Base-by-base conservation (phyloP, 805 yeast species). In the Metschnikowia dekortorum region DNA sequence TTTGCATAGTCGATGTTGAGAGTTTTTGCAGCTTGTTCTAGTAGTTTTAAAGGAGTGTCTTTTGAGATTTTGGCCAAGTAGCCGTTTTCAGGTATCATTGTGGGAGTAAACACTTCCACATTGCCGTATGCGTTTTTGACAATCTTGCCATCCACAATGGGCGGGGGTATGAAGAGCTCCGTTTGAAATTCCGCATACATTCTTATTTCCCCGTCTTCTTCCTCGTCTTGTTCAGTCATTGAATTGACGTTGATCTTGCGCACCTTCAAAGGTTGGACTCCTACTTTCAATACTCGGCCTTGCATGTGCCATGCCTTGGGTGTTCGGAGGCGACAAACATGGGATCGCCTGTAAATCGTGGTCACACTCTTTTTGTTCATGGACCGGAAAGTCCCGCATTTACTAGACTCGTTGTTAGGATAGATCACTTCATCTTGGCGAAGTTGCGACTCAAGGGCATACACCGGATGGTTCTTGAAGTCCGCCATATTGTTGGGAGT, bases 81-180 rank as follows among this genome's bases (percentile, higher is more conserved):
- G 8, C 88, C 95, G 22, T 92, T 91, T 14, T 69, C 75, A 0
- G 99, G 99, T 1, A 92, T 69, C 98, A 92, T 92, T 39, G 81
- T 71, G 0, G 84, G 80, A 1, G 78, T 79, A 66, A 87, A 92
- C 1, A 90, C 67, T 59, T 92, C 98, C 45, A 92, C 79, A 55
- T 92, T 90, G 0, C 96, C 95, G 63, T 73, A 92, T 1, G 84
- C 83, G 62, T 89, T 89, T 57, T 82, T 85, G 3, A 85, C 83
- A 7, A 92, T 80, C 34, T 70, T 69, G 0, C 96, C 96, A 59
- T 85, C 75, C 0, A 67, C 74, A 0, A 82, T 78, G 0, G 85
- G 80, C 0, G 84, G 85, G 1, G 98, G 91, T 1, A 69, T 67
- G 59, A 78, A 90, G 7, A 78, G 46, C 45, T 83, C 85, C 0